These are phyloP conservation scores for Pythium phragmitis DNA, from an alignment of 352 stramenopile genomes.

Conservation along the genomic window DNA sequence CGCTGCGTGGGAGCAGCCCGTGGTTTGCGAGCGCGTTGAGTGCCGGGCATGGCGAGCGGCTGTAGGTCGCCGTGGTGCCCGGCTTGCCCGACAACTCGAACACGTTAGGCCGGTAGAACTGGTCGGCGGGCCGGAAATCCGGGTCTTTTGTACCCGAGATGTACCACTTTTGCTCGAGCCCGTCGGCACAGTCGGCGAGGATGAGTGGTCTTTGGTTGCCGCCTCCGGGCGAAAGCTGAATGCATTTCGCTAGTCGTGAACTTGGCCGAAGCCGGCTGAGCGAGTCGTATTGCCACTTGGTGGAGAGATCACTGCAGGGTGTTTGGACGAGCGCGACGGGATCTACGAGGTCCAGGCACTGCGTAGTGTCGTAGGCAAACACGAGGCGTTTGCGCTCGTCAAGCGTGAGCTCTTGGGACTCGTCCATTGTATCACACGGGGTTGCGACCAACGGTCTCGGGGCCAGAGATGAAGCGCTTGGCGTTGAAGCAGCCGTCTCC, in stretches of 20 bases:
- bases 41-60: conserved; percentile 42
- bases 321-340: neutral
- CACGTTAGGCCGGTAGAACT: conserved; percentile 25
- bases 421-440: conserved; percentile 5
- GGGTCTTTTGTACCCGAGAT: conserved; percentile 13
- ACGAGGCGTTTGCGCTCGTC: conserved; percentile 5
- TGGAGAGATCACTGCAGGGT: neutral
- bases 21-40: conserved; percentile 56
- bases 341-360: conserved; percentile 1
- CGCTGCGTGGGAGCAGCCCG: conserved; percentile 38
- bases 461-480: neutral
- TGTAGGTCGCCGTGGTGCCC: conserved; percentile 26
- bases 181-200: conserved; percentile 14
- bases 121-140: neutral
- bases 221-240: neutral
- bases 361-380: conserved; percentile 13
- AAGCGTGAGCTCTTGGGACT: conserved; percentile 14
- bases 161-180: conserved; percentile 12
- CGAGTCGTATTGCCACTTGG: conserved; percentile 20
- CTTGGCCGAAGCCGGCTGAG: conserved; percentile 12
- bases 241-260: neutral
- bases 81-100: conserved; percentile 30
- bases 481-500: neutral
- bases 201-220: neutral
- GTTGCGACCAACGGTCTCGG: neutral